These are phyloP conservation scores for Colletotrichum agaves DNA, from an alignment of 2,329 filamentous ascomycete genomes.

Conservation along the genomic window DNA sequence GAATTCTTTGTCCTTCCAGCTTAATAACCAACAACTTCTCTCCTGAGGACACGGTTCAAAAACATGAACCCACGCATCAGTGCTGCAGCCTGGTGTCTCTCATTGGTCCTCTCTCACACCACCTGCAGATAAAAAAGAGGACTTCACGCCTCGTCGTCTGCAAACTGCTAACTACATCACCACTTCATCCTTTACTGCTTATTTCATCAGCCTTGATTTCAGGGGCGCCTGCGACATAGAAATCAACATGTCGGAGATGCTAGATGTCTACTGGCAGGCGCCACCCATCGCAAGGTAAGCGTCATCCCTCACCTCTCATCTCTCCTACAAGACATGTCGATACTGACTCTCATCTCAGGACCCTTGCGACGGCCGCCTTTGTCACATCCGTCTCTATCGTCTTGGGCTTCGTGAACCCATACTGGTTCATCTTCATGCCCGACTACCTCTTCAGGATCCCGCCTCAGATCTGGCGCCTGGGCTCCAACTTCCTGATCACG, in stretches of 20 bases:
- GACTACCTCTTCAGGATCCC: conserved; percentile 62
- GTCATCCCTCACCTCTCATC: neutral
- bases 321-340: neutral
- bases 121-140: conserved; percentile 29
- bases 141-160: conserved; percentile 19
- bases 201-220: conserved; percentile 7
- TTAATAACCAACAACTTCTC: conserved; percentile 11
- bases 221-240: conserved; percentile 20
- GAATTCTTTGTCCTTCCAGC: conserved; percentile 25
- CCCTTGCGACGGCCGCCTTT: conserved; percentile 71
- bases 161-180: conserved; percentile 25
- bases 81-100: conserved; percentile 36
- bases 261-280: conserved; percentile 52
- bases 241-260: conserved; percentile 35
- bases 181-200: conserved; percentile 26
- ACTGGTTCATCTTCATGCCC: conserved; percentile 63
- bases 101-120: conserved; percentile 28
- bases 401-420: conserved; percentile 61
- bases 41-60: conserved; percentile 38
- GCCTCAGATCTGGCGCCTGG: conserved; percentile 56
- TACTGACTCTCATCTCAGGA: conserved; percentile 59
- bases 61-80: conserved; percentile 36
- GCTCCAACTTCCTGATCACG: conserved; percentile 56
- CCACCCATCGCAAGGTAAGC: conserved; percentile 56
- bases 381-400: conserved; percentile 69